Evolutionary conservation across 2,329 filamentous ascomycete genomes (phyloP).

Genomic region (Ceratocystis smalleyi): DNA sequence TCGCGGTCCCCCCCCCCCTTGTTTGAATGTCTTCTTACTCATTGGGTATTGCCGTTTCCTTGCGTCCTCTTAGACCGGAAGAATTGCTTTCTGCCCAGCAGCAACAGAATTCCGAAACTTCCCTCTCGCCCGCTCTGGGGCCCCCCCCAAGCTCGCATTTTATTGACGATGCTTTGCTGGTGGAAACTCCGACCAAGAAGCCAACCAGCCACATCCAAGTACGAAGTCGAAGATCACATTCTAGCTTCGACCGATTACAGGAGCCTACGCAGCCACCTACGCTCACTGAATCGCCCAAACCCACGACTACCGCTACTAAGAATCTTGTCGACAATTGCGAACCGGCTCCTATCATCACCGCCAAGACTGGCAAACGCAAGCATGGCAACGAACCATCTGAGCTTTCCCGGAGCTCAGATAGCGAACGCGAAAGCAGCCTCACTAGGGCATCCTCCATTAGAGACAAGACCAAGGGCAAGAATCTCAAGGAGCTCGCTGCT

Average conservation of each 20-base stretch:
- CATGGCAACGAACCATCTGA: constrained; percentile 8
- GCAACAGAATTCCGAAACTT: constrained; percentile 28
- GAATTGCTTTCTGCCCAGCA: constrained; percentile 13
- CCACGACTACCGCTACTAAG: not conserved
- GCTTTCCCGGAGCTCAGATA: not conserved
- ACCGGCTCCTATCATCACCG: not conserved
- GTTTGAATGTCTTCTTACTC: not conserved
- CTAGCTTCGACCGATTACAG: not conserved
- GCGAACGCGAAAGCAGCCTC: constrained; percentile 10
- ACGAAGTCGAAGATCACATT: constrained; percentile 11
- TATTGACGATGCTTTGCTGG: constrained; percentile 34
- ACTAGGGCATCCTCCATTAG: constrained; percentile 9
- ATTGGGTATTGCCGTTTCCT: not conserved
- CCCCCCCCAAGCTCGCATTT: constrained; percentile 44
- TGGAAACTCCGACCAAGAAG: constrained; percentile 14
- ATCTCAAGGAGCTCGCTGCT: constrained; percentile 32
- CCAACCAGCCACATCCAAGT: not conserved
- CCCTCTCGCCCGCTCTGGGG: constrained; percentile 54
- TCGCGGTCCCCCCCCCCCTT: not conserved
- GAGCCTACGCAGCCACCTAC: not conserved
- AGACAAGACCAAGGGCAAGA: constrained; percentile 27
- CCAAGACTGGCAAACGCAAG: constrained; percentile 15
- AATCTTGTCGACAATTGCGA: not conserved
- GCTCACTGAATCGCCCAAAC: not conserved
- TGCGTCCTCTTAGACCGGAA: constrained; percentile 4